phyloP scores from a whole-genome alignment of 345 rosid genomes.

The Citrus inodora region DNA sequence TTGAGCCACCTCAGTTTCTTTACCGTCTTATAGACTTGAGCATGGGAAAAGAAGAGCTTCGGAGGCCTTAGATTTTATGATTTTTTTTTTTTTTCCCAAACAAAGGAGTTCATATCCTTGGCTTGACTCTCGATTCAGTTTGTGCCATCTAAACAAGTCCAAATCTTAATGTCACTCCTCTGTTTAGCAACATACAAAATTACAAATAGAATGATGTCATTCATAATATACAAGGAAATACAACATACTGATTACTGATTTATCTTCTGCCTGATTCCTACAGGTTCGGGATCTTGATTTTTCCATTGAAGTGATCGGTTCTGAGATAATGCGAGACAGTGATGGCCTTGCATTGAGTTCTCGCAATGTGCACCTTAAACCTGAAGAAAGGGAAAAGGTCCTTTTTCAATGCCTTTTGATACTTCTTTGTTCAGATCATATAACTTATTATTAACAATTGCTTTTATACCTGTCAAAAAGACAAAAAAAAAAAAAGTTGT shows the following conservation, averaged over 20 bases:
- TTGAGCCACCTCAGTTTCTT: background rate
- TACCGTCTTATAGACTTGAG: background rate
- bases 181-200: background rate
- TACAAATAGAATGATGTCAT: background rate
- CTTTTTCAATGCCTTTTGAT: background rate
- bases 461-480: too few species aligned
- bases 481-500: background rate
- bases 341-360: slow-evolving; percentile 94
- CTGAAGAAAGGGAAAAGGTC: slow-evolving; percentile 67
- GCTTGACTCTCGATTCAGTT: background rate
- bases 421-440: background rate
- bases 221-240: background rate
- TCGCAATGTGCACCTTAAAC: slow-evolving; percentile 71
- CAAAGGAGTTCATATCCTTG: background rate
- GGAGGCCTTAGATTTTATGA: background rate
- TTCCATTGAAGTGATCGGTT: slow-evolving; percentile 60
- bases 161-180: background rate
- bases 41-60: background rate
- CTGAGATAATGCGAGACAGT: slow-evolving; percentile 60
- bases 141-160: background rate
- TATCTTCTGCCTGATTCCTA: background rate
- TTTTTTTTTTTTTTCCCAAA: too few species aligned
- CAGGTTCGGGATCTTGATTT: slow-evolving; percentile 92
- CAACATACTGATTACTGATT: background rate
- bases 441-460: background rate